phyloP scores from a whole-genome alignment of 2,329 filamentous ascomycete genomes.

The Fonsecaea monophora region DNA sequence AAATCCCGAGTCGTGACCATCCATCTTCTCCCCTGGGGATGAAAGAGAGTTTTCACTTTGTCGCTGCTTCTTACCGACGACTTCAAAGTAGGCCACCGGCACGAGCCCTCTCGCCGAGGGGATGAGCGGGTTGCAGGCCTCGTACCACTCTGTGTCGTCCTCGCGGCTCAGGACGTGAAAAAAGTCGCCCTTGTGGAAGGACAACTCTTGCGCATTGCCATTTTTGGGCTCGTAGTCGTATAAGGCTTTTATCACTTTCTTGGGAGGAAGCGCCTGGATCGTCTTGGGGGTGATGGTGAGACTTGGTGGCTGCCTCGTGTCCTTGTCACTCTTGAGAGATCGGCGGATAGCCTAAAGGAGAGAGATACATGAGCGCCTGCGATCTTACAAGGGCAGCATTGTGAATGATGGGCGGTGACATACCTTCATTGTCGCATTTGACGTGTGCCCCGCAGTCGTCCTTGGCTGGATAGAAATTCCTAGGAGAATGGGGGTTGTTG shows the following conservation, averaged over 20 bases:
- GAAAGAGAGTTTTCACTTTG: conserved; percentile 77
- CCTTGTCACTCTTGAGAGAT: conserved; percentile 90
- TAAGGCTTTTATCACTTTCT: conserved; percentile 97
- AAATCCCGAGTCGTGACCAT: conserved; percentile 93
- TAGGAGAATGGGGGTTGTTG: conserved; percentile 20
- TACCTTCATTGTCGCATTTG: conserved; percentile 39
- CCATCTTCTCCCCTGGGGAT: conserved; percentile 55
- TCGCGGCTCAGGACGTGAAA: conserved; percentile 97
- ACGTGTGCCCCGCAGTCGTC: conserved; percentile 32
- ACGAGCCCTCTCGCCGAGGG: conserved; percentile 89
- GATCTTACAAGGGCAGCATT: conserved; percentile 5
- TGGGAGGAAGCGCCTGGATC: conserved; percentile 86
- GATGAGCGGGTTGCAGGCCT: conserved; percentile 92
- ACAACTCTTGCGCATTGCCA: conserved; percentile 72
- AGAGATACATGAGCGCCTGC: conserved; percentile 11
- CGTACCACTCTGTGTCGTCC: conserved; percentile 95
- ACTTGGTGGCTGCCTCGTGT: conserved; percentile 64
- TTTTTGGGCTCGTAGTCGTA: conserved; percentile 87
- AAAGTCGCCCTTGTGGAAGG: conserved; percentile 94
- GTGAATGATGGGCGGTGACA: conserved; percentile 16
- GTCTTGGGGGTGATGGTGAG: conserved; percentile 83
- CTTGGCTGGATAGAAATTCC: conserved; percentile 15
- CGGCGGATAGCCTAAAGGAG: conserved; percentile 73
- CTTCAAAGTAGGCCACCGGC: conserved; percentile 91
- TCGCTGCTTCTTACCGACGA: conserved; percentile 87